Base-by-base conservation (phyloP, 2,329 filamentous ascomycete species). In the Setomelanomma holmii region DNA sequence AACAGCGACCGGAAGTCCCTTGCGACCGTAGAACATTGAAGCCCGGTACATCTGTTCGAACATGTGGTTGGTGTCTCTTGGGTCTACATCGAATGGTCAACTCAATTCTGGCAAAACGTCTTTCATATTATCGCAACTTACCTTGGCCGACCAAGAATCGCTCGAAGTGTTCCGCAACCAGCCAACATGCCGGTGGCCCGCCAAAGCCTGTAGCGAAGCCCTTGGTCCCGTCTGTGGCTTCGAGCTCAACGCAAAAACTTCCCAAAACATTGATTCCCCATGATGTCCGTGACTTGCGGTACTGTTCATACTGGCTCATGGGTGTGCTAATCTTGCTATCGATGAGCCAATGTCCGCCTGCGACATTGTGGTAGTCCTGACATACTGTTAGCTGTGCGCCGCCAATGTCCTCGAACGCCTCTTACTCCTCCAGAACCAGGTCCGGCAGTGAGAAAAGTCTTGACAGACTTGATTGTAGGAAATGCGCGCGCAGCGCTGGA, bases 11-110 rank as follows among this genome's bases (percentile, higher is more conserved):
- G 93, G 89, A 1, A 97, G 85, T 40, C 93, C 93, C 76, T 97
- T 97, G 62, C 93, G 88, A 56, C 93, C 93, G 71, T 97, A 97
- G 81, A 96, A 97, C 90, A 96, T 96, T 63, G 91, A 96, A 1
- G 84, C 90, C 54, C 92, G 87, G 80, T 96, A 97, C 93, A 97
- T 96, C 75, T 96, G 91, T 80, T 97, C 93, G 72, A 96, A 97
- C 23, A 97, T 81, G 58, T 93, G 84, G 76, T 96, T 96, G 46
- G 91, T 96, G 71, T 97, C 91, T 64, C 93, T 84, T 10, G 92
- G 92, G 74, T 97, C 93, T 85, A 51, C 14, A 7, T n/a, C 2
- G 4, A 30, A 2, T 30, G 27, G 12, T 44, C 23, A 40, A 35
- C n/a, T 16, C 20, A 24, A 19, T 17, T 17, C 4, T 12, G 14